phyloP scores from a whole-genome alignment of 2,329 filamentous ascomycete species.

The Colletotrichum sp. region DNA sequence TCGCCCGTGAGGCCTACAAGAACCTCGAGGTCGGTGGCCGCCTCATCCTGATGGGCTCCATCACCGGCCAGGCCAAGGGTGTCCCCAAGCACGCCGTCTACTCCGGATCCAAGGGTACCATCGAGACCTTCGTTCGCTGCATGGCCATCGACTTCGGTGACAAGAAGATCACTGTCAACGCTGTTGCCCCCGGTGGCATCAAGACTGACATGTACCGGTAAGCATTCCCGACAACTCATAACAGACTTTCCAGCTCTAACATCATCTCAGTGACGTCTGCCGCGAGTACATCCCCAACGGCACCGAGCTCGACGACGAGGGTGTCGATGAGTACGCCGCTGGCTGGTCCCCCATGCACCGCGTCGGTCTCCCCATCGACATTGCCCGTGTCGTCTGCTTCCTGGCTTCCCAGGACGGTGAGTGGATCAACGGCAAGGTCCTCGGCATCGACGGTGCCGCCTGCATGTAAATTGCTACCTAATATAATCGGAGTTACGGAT shows the following conservation, averaged over 20 bases:
- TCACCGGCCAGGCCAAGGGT: conserved; percentile 70
- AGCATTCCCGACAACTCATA: not conserved
- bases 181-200: conserved; percentile 70
- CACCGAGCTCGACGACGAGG: conserved; percentile 58
- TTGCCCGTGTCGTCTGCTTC: conserved; percentile 69
- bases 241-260: not conserved
- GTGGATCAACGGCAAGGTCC: conserved; percentile 51
- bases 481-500: not conserved
- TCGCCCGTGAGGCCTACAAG: conserved; percentile 73
- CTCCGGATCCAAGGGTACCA: conserved; percentile 76
- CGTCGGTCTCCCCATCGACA: conserved; percentile 71
- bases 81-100: conserved; percentile 77
- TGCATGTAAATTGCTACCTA: conserved; percentile 21
- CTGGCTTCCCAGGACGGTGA: conserved; percentile 51
- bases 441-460: conserved; percentile 24
- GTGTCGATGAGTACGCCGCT: conserved; percentile 58
- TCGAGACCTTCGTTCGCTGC: conserved; percentile 78
- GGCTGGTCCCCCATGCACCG: conserved; percentile 63
- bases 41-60: conserved; percentile 76
- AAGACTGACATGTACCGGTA: conserved; percentile 47
- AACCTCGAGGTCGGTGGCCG: conserved; percentile 71
- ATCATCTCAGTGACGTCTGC: conserved; percentile 51
- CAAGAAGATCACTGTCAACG: conserved; percentile 72
- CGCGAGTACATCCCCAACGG: conserved; percentile 68
- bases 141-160: conserved; percentile 75